A percentile compares a stretch with the other conserved stretches of the same genome.
phyloP scores from a whole-genome alignment of 2,329 filamentous ascomycete genomes.

The Hymenoscyphus albidus region DNA sequence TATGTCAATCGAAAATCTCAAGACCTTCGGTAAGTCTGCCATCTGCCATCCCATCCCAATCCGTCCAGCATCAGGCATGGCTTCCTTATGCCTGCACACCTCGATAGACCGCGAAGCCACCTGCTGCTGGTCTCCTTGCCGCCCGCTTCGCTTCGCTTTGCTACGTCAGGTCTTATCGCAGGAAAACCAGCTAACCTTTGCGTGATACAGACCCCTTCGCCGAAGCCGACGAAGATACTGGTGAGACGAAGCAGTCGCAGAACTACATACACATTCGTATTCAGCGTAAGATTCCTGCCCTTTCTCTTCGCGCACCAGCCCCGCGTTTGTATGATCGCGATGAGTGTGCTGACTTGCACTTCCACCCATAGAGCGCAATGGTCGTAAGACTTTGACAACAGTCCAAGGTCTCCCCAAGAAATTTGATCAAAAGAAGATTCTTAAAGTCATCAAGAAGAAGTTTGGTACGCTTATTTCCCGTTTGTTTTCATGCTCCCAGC shows the following conservation, averaged over 20 bases:
- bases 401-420: constrained; percentile 98
- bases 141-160: background rate
- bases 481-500: background rate
- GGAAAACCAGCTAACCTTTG: constrained; percentile 22
- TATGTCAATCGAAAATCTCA: constrained; percentile 99
- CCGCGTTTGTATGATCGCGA: constrained; percentile 16
- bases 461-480: constrained; percentile 62
- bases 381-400: constrained; percentile 99
- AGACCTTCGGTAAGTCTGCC: constrained; percentile 74
- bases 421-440: constrained; percentile 99
- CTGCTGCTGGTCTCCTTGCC: background rate
- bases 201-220: constrained; percentile 87
- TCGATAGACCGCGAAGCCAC: background rate
- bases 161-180: constrained; percentile 17
- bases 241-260: constrained; percentile 90
- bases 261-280: constrained; percentile 99
- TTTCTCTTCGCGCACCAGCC: constrained; percentile 12
- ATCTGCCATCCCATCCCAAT: background rate
- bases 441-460: constrained; percentile 99
- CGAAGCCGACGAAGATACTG: constrained; percentile 99
- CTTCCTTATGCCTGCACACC: background rate
- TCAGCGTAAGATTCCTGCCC: constrained; percentile 68
- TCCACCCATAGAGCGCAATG: constrained; percentile 82
- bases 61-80: background rate
- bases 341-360: constrained; percentile 40